Conservation (phyloP, 495 filamentous ascomycete genomes). For the Neurospora sp. region DNA sequence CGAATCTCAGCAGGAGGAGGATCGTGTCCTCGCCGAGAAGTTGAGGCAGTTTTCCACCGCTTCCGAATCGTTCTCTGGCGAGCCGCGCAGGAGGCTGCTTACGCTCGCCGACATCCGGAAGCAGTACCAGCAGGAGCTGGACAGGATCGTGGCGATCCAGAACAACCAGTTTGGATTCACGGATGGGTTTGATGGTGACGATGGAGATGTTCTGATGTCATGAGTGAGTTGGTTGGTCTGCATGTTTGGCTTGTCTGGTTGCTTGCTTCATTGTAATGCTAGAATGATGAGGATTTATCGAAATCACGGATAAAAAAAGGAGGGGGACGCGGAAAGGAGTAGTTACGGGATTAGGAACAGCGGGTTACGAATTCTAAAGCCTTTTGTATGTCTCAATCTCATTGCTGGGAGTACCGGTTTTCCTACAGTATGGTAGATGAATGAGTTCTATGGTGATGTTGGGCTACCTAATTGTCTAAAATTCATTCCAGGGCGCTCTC, state of each 20-base stretch:
- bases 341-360: neutral
- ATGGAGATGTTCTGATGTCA: neutral
- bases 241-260: neutral
- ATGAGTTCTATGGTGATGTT: neutral
- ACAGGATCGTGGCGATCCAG: constrained; percentile 55
- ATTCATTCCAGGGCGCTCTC: too few relatives aligned
- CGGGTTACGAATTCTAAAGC: neutral
- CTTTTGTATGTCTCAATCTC: neutral
- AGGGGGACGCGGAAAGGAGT: neutral
- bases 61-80: neutral
- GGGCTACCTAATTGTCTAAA: neutral
- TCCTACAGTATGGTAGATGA: neutral
- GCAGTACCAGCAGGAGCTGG: constrained; percentile 79
- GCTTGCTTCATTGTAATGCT: neutral
- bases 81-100: constrained; percentile 49
- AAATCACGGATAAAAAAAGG: neutral
- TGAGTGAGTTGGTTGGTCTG: neutral
- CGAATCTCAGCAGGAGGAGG: neutral
- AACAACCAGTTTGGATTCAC: constrained; percentile 48
- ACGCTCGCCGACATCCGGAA: constrained; percentile 74
- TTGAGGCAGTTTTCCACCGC: neutral
- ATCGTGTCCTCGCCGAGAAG: neutral
- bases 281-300: neutral
- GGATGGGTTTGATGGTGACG: neutral
- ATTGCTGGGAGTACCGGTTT: neutral